These are phyloP conservation scores for Leccinum ponderosum DNA, from an alignment of 1,284 basidiomycete species.

Conservation along the genomic window DNA sequence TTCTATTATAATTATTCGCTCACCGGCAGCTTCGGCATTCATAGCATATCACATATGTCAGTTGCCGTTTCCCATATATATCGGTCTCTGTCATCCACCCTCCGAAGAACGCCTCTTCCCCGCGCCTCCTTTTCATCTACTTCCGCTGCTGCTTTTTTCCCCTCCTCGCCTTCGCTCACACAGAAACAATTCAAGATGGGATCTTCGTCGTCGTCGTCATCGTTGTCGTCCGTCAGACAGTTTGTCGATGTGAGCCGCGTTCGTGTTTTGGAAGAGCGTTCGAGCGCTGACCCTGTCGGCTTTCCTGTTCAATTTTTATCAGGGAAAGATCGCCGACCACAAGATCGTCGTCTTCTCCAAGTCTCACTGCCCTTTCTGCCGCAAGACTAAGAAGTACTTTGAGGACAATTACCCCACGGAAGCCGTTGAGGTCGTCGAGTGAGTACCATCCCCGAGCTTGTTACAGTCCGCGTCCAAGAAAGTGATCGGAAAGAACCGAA, in stretches of 20 bases:
- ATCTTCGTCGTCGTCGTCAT: neutral
- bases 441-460: conserved; percentile 26
- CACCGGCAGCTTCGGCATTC: neutral
- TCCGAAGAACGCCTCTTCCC: conserved; percentile 5
- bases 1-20: conserved; percentile 1
- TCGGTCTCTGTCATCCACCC: conserved; percentile 17
- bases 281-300: conserved; percentile 1
- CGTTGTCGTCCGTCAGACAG: conserved; percentile 37
- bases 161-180: conserved; percentile 2
- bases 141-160: neutral
- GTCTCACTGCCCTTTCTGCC: conserved; percentile 63
- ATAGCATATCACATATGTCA: neutral
- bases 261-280: neutral
- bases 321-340: conserved; percentile 57
- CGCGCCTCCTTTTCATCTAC: conserved; percentile 1
- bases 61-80: conserved; percentile 24
- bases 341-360: conserved; percentile 74
- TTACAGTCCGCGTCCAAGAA: too few relatives aligned
- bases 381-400: conserved; percentile 58
- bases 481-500: neutral
- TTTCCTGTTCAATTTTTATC: neutral
- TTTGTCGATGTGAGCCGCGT: conserved; percentile 40
- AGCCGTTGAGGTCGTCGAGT: conserved; percentile 61
- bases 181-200: conserved; percentile 16
- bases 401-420: conserved; percentile 46